Base-by-base conservation (phyloP, 345 rosid species). In the Populus davidiana region DNA sequence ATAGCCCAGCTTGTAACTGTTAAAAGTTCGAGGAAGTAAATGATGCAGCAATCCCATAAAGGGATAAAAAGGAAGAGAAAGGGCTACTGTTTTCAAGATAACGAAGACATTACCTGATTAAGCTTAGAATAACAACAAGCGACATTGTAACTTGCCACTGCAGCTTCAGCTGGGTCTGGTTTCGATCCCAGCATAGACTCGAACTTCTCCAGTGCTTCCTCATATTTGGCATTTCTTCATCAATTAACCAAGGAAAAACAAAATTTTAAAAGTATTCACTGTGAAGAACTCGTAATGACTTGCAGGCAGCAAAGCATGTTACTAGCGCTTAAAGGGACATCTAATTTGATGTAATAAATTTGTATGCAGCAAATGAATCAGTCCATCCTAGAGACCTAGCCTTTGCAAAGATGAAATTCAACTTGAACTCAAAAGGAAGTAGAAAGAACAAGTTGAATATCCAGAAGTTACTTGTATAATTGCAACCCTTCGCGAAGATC, bases 111-210 rank as follows among this genome's bases (percentile, higher is more conserved):
- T 85, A 93, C 99, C 93, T 88, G 97, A 85, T 91, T 85, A 76
- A 95, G 97, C 89, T 91, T 93, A 33, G 96, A 90, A 83, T 92
- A 95, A 77, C 98, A 93, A 81, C 94, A 95, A 39, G 99, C 97
- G 35, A 96, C 98, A 83, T 95, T 93, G 90, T 93, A 93, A 84
- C 97, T 88, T 29, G 98, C 93, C 23, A 91, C 90, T 3, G 99
- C 78, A 83, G 97, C 87, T 87, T 95, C 98, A 29, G 72, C 75
- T 21, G 83, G 79, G 29, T 91, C 89, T 64, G 99, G 98, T 89
- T 85, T 95, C 16, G 96, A 90, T 67, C 99, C 99, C 83, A 93
- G 70, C n/a, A 93, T 96, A 29, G 98, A 95, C 88, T 95, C 99
- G 74, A 95, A 95, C 75, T 85, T 96, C 89, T 83, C 93, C 86